Base-by-base conservation (phyloP, 345 rosid genomes). In the Salix suchowensis region DNA sequence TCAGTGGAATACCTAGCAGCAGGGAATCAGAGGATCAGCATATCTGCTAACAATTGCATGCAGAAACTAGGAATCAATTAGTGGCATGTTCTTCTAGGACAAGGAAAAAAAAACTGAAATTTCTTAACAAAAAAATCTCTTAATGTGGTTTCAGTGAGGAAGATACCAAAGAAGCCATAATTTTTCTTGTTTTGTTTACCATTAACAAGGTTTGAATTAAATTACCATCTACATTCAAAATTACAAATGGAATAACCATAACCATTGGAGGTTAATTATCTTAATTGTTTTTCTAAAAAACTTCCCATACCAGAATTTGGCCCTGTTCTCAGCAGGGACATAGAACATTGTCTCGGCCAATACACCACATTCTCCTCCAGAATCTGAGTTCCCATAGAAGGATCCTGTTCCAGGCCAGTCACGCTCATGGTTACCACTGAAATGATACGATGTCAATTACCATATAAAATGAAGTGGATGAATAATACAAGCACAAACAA, bases 361-460 rank as follows among this genome's bases (percentile, higher is more conserved):
- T 69, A 89, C 92, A 62, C 94, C 92, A 24, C 96, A 89, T 76
- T 91, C 96, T 77, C 96, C 94, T 42, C 96, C 96, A 70, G 94
- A 91, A 74, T 91, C 96, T 71, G 28, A 42, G 84, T 71, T 75
- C 0, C 78, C 76, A 78, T 89, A 89, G 84, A 91, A 91, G 14
- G 93, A 91, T 70, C 90, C 92, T 2, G 94, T 80, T 74, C 86
- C 76, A 0, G 91, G 90, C 91, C 91, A 89, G 85, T 88, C 92
- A 46, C 94, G 91, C 70, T 91, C 91, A 81, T 91, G 96, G 86
- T 89, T 91, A 26, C 94, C 92, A 10, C 96, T 91, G 79, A 52
- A 83, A 52, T 18, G n/a, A 52, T 52, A 52, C 2, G 64, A 52
- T 1, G 8, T 2, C 21, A 46, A 69, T 52, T 6, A 52, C 58